phyloP scores from a whole-genome alignment of 768 basidiomycete genomes.

The Lactarius psammicola region DNA sequence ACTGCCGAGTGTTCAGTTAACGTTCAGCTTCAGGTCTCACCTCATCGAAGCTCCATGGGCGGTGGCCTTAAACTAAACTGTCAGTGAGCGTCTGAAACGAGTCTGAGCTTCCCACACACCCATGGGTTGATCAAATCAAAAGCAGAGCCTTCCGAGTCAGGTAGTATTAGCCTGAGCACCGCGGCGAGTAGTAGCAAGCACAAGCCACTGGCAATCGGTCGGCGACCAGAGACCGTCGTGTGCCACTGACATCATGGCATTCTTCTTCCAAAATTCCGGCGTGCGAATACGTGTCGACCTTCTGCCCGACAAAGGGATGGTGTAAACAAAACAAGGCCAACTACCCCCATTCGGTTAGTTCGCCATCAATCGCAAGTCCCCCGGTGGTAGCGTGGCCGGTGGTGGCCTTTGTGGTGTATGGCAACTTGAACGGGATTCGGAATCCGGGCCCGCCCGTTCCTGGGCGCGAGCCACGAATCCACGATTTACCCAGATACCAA shows the following conservation, averaged over 20 bases:
- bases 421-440: neutral
- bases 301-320: neutral
- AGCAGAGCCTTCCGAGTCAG: neutral
- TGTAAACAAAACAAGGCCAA: neutral
- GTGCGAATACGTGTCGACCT: neutral
- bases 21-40: neutral
- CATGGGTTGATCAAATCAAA: neutral
- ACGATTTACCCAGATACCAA: neutral
- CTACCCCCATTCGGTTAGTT: neutral
- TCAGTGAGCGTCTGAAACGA: neutral
- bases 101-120: neutral
- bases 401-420: neutral
- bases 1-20: neutral
- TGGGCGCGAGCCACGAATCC: neutral
- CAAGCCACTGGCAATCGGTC: neutral
- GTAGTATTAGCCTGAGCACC: neutral
- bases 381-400: neutral
- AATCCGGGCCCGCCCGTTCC: neutral
- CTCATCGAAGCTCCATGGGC: neutral
- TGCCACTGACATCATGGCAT: too few species aligned
- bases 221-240: neutral
- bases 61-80: neutral
- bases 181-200: neutral
- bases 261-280: neutral
- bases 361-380: neutral